Evolutionary conservation across 495 filamentous ascomycete genomes (phyloP), one percentile per base, ranked within the genome.

Genomic region (Glarea lozoyensis): DNA sequence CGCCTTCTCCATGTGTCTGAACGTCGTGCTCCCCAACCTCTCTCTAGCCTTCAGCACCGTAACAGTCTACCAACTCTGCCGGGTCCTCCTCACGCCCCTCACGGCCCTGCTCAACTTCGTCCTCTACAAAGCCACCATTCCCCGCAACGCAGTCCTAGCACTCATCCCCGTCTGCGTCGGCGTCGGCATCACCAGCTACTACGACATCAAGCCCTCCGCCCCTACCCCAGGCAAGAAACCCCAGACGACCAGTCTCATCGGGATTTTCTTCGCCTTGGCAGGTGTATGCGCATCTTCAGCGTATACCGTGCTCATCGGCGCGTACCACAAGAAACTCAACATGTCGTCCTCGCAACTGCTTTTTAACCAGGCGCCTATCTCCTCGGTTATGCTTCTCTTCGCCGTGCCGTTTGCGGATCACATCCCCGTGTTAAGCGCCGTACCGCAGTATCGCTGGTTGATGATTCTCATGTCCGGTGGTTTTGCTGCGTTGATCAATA

Each of bases 61-160:
- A 16, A 71, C 68, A 24, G 74, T 75, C 47, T 75, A 77, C 43
- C 73, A 77, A 48, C 66, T 75, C 25, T 68, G 63, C 25, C 64
- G 73, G 9, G 64, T 76, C 10, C 68, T 75, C 38, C 60, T 76
- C 17, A 75, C 73, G 2, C 72, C 73, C 10, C 54, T 63, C 25
- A 68, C 69, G 4, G 73, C 67, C 3, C 38, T 69, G 2, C 57
- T 73, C 36, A 73, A 76, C 51, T 70, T 66, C 50, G 41, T 64
- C 23, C 61, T 76, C 37, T 72, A 70, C 55, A 52, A 20, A 2
- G 54, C 64, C 30, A 63, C 59, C 20, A 71, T 73, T 17, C 68
- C 71, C 6, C 57, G 51, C 3, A 16, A 32, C 6, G 62, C 61
- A 9, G 58, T 49, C 0, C 15, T 63, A 21, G 60, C 68, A 3